Conservation (phyloP, 2,329 filamentous ascomycete genomes). For the Plenodomus biglobosus region DNA sequence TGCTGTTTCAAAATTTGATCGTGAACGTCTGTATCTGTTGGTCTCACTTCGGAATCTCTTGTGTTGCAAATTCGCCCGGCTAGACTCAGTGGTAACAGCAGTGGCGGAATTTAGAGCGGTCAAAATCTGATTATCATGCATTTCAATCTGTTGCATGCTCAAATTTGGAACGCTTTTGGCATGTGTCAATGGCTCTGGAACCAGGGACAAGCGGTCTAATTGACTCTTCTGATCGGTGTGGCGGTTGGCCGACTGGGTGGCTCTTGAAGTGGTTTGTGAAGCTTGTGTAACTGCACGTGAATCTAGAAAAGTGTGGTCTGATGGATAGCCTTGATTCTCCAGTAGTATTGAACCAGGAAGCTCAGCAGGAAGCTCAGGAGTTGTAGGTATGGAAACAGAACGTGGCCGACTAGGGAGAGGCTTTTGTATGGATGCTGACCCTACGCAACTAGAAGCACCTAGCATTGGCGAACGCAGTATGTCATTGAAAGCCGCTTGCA, state of each 20-base stretch:
- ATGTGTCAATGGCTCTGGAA: conserved; percentile 18
- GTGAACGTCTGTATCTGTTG: conserved; percentile 21
- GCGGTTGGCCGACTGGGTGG: conserved; percentile 5
- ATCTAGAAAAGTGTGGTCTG: background rate
- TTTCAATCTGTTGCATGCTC: conserved; percentile 18
- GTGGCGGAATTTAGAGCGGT: conserved; percentile 22
- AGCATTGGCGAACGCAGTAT: conserved; percentile 47
- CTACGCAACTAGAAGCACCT: conserved; percentile 32
- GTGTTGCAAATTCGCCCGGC: conserved; percentile 26
- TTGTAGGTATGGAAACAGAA: conserved; percentile 45
- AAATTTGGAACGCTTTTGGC: conserved; percentile 18
- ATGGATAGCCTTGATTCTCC: conserved; percentile 39
- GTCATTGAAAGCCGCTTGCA: conserved; percentile 48
- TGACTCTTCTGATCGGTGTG: background rate
- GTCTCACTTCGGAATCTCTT: conserved; percentile 27
- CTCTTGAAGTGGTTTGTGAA: conserved; percentile 14
- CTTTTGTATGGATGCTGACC: conserved; percentile 36
- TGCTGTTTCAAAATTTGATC: conserved; percentile 20
- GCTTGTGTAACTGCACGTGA: background rate
- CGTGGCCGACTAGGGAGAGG: conserved; percentile 44
- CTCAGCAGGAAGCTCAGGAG: conserved; percentile 38
- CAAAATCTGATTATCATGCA: conserved; percentile 32
- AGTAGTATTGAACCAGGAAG: conserved; percentile 33
- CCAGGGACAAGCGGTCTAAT: conserved; percentile 4
- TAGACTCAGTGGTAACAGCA: conserved; percentile 17